Evolutionary conservation across 306 rosid genomes (phyloP).

Genomic region (Castanopsis chinensis): DNA sequence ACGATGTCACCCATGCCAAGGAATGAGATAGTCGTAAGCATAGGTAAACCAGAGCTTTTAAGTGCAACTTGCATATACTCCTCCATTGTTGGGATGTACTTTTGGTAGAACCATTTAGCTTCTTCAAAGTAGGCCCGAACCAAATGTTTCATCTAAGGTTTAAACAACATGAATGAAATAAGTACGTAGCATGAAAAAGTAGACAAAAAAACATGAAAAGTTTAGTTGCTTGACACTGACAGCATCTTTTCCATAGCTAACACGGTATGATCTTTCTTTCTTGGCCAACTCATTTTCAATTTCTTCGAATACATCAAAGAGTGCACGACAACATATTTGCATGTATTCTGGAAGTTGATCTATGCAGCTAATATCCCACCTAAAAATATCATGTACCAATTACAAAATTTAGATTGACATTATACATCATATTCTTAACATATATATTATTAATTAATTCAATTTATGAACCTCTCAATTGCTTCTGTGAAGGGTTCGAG

Average conservation of each 20-base stretch:
- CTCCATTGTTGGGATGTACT: too few relatives aligned
- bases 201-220: too few relatives aligned
- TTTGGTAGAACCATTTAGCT: too few relatives aligned
- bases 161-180: too few relatives aligned
- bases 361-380: neutral
- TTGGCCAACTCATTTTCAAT: constrained; percentile 23
- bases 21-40: neutral
- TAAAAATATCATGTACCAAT: neutral
- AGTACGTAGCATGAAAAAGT: too few relatives aligned
- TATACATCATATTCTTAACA: too few relatives aligned
- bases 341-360: constrained; percentile 12
- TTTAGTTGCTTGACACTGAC: neutral
- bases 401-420: too few relatives aligned
- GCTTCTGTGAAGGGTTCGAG: constrained; percentile 38
- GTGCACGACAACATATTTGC: neutral
- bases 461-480: constrained; percentile 31
- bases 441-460: too few relatives aligned
- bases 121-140: too few relatives aligned
- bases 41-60: neutral
- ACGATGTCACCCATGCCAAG: constrained; percentile 22
- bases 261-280: constrained; percentile 13
- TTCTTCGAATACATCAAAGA: constrained; percentile 21
- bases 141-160: too few relatives aligned
- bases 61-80: constrained; percentile 31
- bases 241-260: constrained; percentile 20